A percentile compares a stretch with the other conserved stretches of the same genome.
Conservation (phyloP, 352 stramenopile species). For the Blastocystis sp. region DNA sequence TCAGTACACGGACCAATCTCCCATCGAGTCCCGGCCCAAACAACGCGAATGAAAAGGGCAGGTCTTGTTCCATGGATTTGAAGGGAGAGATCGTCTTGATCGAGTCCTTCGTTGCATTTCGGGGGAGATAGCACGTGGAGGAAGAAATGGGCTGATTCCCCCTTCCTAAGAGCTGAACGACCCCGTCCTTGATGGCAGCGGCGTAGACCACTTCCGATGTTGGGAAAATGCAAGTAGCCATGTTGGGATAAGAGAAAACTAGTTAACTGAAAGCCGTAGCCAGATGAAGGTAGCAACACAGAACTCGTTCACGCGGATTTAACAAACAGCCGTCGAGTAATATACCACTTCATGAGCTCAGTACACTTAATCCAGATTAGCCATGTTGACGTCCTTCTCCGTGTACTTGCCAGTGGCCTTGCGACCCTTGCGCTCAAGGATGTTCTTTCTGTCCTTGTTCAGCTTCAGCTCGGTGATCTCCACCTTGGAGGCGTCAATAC, state of each 20-base stretch:
- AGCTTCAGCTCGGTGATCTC: constrained; percentile 98
- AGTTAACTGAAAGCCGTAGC: background rate
- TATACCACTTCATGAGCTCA: constrained; percentile 65
- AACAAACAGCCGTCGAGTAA: constrained; percentile 44
- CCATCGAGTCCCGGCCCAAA: background rate
- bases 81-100: background rate
- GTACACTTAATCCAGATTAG: constrained; percentile 73
- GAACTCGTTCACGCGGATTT: background rate
- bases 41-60: background rate
- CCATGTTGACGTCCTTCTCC: constrained; percentile 61
- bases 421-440: constrained; percentile 91
- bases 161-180: background rate
- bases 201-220: background rate
- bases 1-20: background rate
- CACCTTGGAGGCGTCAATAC: constrained; percentile 60
- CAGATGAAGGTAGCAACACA: background rate
- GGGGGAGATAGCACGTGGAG: background rate
- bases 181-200: background rate
- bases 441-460: constrained; percentile 98
- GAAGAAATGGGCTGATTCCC: background rate
- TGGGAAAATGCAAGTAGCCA: background rate
- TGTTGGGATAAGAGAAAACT: background rate
- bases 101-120: background rate
- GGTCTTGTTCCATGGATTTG: background rate
- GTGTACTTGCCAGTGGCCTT: constrained; percentile 75